Conservation (phyloP, 1,139 yeast genomes). For the Lodderomyces theae region DNA sequence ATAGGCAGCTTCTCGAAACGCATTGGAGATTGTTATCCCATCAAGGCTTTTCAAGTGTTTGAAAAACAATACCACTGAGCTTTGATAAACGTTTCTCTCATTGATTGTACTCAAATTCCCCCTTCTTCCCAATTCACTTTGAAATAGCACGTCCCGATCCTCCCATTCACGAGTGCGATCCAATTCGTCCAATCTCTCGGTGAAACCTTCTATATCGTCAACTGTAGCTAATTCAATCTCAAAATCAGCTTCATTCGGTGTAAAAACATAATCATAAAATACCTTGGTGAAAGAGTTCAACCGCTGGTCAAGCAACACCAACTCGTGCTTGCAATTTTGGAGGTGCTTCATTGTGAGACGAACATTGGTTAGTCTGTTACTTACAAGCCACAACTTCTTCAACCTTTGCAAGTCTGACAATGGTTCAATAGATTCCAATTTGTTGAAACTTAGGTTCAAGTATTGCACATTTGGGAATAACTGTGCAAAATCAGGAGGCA, state of each 20-base stretch:
- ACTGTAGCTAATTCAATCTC: slow-evolving; percentile 42
- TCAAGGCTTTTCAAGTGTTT: slow-evolving; percentile 36
- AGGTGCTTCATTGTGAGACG: slow-evolving; percentile 34
- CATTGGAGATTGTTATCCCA: slow-evolving; percentile 27
- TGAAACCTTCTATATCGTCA: slow-evolving; percentile 47
- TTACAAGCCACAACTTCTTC: slow-evolving; percentile 41
- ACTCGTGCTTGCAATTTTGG: slow-evolving; percentile 27
- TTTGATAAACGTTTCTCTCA: slow-evolving; percentile 38
- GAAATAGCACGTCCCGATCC: slow-evolving; percentile 31
- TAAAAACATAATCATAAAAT: slow-evolving; percentile 54
- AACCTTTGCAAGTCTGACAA: slow-evolving; percentile 32
- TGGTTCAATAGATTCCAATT: slow-evolving; percentile 28
- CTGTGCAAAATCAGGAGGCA: slow-evolving; percentile 36
- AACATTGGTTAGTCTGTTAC: slow-evolving; percentile 41
- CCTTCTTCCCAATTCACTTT: slow-evolving; percentile 12
- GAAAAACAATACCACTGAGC: slow-evolving; percentile 37
- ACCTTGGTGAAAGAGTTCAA: slow-evolving; percentile 49
- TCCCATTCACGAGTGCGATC: slow-evolving; percentile 35
- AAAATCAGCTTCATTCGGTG: slow-evolving; percentile 38
- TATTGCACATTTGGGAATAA: slow-evolving; percentile 48
- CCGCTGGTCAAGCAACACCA: slow-evolving; percentile 47
- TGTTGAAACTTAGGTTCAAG: slow-evolving; percentile 51
- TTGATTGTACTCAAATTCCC: slow-evolving; percentile 18
- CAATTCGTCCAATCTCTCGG: slow-evolving; percentile 40
- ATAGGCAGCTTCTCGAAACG: not conserved